phyloP scores from a whole-genome alignment of 768 basidiomycete species.

The Trametes meyenii region DNA sequence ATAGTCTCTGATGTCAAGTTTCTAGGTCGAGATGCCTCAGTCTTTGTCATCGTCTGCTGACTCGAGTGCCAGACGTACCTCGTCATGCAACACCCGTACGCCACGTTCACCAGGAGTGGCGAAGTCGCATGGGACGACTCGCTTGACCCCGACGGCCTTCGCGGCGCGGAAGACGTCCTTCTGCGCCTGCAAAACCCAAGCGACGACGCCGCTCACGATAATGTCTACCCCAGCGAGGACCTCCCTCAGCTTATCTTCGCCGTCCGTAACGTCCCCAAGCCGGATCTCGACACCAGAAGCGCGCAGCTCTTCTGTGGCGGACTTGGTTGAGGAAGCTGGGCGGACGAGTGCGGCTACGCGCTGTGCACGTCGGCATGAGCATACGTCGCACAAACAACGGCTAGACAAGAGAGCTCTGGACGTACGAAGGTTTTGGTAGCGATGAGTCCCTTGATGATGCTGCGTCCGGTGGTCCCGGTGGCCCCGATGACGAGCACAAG shows the following conservation, averaged over 20 bases:
- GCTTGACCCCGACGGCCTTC: constrained; percentile 25
- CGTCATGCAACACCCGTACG: constrained; percentile 13
- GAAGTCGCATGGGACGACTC: constrained; percentile 29
- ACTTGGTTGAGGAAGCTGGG: constrained; percentile 20
- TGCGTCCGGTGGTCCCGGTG: constrained; percentile 25
- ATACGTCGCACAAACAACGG: too few relatives aligned
- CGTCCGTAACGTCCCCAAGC: constrained; percentile 15
- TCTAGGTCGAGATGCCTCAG: constrained; percentile 23
- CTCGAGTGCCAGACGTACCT: background rate
- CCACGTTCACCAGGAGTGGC: constrained; percentile 17
- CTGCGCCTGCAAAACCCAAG: background rate
- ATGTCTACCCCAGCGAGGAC: constrained; percentile 23
- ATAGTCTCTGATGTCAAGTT: constrained; percentile 33
- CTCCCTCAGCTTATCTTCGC: constrained; percentile 16
- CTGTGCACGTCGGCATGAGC: background rate
- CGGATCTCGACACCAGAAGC: constrained; percentile 24
- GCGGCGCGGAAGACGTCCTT: constrained; percentile 24
- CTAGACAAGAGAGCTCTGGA: background rate
- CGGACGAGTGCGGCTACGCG: background rate
- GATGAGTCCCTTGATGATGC: constrained; percentile 24
- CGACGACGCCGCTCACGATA: constrained; percentile 13
- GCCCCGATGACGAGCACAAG: constrained; percentile 13
- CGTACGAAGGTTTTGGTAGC: constrained; percentile 24
- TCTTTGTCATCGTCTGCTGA: too few relatives aligned
- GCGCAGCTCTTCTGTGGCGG: constrained; percentile 2